Evolutionary conservation across 1,284 basidiomycete species (phyloP).

Genomic region (Gomphus sp.): DNA sequence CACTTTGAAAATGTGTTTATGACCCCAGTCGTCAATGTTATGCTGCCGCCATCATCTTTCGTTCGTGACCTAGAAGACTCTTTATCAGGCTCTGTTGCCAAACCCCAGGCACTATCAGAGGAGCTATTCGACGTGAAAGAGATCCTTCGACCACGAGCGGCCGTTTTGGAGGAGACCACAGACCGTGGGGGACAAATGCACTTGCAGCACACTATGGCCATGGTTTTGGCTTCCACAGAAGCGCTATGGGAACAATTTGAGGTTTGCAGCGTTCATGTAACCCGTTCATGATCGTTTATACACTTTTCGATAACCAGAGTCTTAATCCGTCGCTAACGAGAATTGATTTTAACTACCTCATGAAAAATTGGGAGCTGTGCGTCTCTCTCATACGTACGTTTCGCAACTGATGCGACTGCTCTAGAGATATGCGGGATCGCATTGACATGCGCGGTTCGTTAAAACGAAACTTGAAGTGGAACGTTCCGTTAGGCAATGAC

Average conservation of each 20-base stretch:
- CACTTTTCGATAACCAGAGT: not conserved
- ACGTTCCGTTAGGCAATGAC: conserved; percentile 34
- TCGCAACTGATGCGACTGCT: not conserved
- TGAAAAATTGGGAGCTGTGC: conserved; percentile 62
- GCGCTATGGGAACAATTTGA: conserved; percentile 59
- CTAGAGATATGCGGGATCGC: conserved; percentile 68
- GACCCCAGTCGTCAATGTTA: conserved; percentile 41
- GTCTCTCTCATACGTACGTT: conserved; percentile 16
- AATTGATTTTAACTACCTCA: conserved; percentile 58
- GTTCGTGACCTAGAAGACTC: conserved; percentile 13
- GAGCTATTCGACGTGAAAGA: conserved; percentile 12
- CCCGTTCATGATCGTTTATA: not conserved
- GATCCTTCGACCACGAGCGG: not conserved
- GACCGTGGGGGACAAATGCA: conserved; percentile 45
- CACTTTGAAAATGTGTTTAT: conserved; percentile 46
- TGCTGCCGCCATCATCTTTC: conserved; percentile 43
- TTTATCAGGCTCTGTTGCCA: conserved; percentile 10
- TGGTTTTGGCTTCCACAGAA: conserved; percentile 53
- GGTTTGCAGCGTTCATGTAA: conserved; percentile 12
- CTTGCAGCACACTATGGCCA: conserved; percentile 45
- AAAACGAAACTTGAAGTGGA: conserved; percentile 40
- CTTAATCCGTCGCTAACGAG: conserved; percentile 1
- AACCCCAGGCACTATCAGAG: conserved; percentile 4
- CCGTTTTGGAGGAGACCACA: not conserved
- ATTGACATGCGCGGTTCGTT: conserved; percentile 48